Base-by-base conservation (phyloP, 2,329 filamentous ascomycete genomes). In the Verticillium tricorpus region DNA sequence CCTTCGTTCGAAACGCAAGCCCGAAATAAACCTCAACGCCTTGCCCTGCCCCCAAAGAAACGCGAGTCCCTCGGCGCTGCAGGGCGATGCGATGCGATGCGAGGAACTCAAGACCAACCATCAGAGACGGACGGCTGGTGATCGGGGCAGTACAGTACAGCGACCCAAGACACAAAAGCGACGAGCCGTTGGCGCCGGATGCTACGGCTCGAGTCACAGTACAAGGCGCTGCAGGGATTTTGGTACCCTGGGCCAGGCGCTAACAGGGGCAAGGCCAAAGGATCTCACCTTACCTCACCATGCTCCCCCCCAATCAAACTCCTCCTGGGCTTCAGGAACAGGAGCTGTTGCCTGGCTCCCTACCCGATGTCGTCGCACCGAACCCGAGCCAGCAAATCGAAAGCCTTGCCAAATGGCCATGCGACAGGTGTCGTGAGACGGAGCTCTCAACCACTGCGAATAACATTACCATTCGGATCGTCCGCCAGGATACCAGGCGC, bases 181-280 rank as follows among this genome's bases (percentile, higher is more conserved):
- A 32, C 55, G 32, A 57, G n/a, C n/a, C 28, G 25, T 40, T 39
- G 57, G 35, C 37, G 57, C 57, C 57, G 57, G 57, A 58, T 50
- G 57, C 57, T 22, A 50, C 57, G 57, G 57, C 39, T 58, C 39
- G 39, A 40, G 57, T 58, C 40, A 17, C 25, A 31, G 57, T 58
- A 58, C 57, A 50, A 40, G 39, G 22, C 22, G 17, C 57, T 58
- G n/a, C 57, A 58, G 57, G 57, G 39, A 34, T 40, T 32, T 58
- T 40, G 56, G 57, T 40, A 50, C 57, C 25, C n/a, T 58, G 37
- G 37, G 57, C 34, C 5, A 22, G 12, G 25, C 37, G 25, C 19
- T 31, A 40, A 50, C 39, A 40, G 39, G 25, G 37, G 37, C 14
- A 37, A 32, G 57, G n/a, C 9, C 17, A 17, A 58, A 31, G 57